phyloP scores from a whole-genome alignment of 176 grass and related monocot species.

The Alopecurus myosuroides region DNA sequence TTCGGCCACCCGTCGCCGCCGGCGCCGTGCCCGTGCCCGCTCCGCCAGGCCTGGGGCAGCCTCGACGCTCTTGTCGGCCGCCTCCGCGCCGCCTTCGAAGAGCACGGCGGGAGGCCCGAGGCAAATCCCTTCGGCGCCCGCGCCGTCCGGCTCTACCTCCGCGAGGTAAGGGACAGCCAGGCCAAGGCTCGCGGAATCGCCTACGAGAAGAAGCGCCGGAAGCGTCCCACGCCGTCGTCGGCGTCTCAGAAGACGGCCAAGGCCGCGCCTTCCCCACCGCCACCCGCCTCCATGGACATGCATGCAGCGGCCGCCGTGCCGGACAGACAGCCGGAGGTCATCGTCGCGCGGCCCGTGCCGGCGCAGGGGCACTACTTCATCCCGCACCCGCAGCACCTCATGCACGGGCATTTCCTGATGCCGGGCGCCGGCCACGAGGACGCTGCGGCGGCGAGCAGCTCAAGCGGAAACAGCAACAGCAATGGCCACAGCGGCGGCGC shows the following conservation, averaged over 20 bases:
- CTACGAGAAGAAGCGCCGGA: constrained; percentile 65
- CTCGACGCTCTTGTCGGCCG: constrained; percentile 79
- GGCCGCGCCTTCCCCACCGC: neutral
- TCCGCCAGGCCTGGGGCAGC: constrained; percentile 67
- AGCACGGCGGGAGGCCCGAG: constrained; percentile 64
- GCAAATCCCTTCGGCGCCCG: constrained; percentile 72
- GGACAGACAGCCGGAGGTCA: neutral
- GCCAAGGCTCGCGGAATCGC: constrained; percentile 58
- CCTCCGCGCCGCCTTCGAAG: constrained; percentile 83
- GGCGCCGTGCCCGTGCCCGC: constrained; percentile 61
- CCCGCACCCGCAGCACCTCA: constrained; percentile 39
- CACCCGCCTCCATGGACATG: neutral
- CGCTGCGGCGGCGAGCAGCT: neutral
- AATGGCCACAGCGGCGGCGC: neutral
- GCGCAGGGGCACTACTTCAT: constrained; percentile 36
- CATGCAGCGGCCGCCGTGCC: neutral
- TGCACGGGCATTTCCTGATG: constrained; percentile 42
- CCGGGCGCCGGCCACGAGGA: neutral
- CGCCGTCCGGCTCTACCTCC: constrained; percentile 66
- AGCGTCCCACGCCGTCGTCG: constrained; percentile 28
- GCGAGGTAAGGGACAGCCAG: constrained; percentile 56
- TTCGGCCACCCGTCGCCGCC: constrained; percentile 69
- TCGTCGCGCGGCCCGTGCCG: neutral
- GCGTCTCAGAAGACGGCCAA: neutral
- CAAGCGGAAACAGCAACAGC: neutral